These are phyloP conservation scores for Erodium texanum DNA, from an alignment of 441 rosid species.

Conservation along the genomic window DNA sequence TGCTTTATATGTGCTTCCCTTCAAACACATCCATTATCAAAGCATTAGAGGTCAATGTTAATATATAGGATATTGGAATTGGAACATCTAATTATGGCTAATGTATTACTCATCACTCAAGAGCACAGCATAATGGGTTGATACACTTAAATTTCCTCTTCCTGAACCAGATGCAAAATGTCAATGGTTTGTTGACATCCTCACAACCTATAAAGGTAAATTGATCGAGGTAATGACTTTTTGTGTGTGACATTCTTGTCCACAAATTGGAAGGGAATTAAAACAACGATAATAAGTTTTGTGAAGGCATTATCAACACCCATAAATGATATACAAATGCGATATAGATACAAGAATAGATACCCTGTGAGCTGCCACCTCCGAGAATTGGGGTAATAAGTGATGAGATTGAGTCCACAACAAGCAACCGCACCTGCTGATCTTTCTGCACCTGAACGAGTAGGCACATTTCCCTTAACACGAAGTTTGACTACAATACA, in stretches of 20 bases:
- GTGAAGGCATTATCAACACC: too few species aligned
- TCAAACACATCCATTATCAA: neutral
- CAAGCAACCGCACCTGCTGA: slow-evolving; percentile 32
- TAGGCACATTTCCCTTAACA: slow-evolving; percentile 11
- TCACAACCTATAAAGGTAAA: neutral
- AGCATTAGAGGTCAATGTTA: neutral
- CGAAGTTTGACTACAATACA: slow-evolving; percentile 12
- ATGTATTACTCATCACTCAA: neutral
- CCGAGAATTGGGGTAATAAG: slow-evolving; percentile 68
- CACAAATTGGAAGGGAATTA: too few species aligned
- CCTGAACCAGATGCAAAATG: neutral
- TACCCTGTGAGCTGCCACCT: slow-evolving; percentile 64
- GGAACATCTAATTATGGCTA: neutral
- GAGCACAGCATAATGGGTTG: neutral
- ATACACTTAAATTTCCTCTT: neutral
- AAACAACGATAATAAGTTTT: too few species aligned
- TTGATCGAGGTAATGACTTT: neutral
- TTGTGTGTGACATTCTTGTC: neutral
- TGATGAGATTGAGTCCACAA: slow-evolving; percentile 70
- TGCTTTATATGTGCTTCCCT: neutral
- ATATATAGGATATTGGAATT: neutral
- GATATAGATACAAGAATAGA: slow-evolving; percentile 20
- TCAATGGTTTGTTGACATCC: neutral
- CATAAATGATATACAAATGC: too few species aligned
- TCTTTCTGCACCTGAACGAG: slow-evolving; percentile 32